A percentile compares a stretch with the other conserved stretches of the same genome.
Evolutionary conservation across 768 basidiomycete genomes (phyloP).

Genomic region (Russula dissimulans): DNA sequence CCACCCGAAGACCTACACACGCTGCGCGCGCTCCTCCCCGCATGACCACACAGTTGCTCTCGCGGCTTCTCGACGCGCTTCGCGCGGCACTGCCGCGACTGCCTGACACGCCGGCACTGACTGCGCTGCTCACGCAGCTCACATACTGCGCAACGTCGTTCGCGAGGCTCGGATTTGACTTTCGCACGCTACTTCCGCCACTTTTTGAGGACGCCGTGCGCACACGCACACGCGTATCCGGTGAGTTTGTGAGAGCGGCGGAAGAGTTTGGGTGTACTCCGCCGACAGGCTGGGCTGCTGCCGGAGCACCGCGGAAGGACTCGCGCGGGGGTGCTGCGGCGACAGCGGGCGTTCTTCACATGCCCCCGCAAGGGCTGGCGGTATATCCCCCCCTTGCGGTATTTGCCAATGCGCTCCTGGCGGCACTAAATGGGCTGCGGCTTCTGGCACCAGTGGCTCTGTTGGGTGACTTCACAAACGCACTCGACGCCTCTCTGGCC

Average conservation of each 20-base stretch:
- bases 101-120: conserved; percentile 47
- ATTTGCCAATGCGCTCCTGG: conserved; percentile 62
- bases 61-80: conserved; percentile 61
- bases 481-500: conserved; percentile 46
- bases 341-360: conserved; percentile 33
- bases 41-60: conserved; percentile 57
- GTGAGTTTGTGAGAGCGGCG: conserved; percentile 39
- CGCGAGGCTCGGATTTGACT: conserved; percentile 86
- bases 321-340: conserved; percentile 5
- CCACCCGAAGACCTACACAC: conserved; percentile 25
- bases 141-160: conserved; percentile 94
- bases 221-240: conserved; percentile 39
- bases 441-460: conserved; percentile 65
- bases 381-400: conserved; percentile 67
- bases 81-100: conserved; percentile 51
- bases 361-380: conserved; percentile 62
- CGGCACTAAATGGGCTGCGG: conserved; percentile 71
- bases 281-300: conserved; percentile 9
- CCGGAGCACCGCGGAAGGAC: conserved; percentile 18
- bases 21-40: conserved; percentile 48
- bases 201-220: conserved; percentile 59
- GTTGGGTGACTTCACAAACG: conserved; percentile 36
- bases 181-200: conserved; percentile 57
- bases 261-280: conserved; percentile 18
- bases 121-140: conserved; percentile 84